Evolutionary conservation across 164 flowering plant genomes (phyloP).

Genomic region (Cinnamomum micranthum): DNA sequence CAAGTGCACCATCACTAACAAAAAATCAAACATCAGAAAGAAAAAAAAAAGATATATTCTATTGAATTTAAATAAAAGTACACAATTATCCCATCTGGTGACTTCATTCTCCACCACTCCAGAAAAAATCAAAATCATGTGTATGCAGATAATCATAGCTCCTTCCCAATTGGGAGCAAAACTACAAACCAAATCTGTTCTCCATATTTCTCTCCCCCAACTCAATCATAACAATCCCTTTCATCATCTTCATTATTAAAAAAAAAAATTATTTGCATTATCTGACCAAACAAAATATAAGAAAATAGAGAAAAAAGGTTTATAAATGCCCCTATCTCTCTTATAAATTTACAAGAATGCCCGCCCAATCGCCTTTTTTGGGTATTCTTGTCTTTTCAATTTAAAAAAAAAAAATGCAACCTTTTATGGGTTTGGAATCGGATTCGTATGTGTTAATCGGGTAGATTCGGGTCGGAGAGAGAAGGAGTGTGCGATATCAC

Average conservation of each 20-base stretch:
- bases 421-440: neutral
- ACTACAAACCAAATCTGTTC: neutral
- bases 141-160: neutral
- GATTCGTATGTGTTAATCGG: constrained; percentile 4
- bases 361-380: neutral
- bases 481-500: constrained; percentile 53
- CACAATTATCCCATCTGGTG: neutral
- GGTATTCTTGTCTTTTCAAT: neutral
- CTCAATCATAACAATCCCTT: neutral
- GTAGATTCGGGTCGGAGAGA: constrained; percentile 45
- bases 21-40: too few species aligned
- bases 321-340: too few species aligned
- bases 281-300: too few species aligned
- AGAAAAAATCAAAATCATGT: neutral
- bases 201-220: neutral
- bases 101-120: neutral
- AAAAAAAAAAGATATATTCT: too few species aligned
- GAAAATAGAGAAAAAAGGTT: too few species aligned
- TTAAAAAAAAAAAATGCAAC: too few species aligned
- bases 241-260: neutral
- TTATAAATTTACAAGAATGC: too few species aligned
- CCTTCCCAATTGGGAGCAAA: neutral
- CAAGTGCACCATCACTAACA: neutral
- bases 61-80: too few species aligned
- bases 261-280: too few species aligned